Conservation (phyloP, 164 flowering plant species). For the Santalum album region DNA sequence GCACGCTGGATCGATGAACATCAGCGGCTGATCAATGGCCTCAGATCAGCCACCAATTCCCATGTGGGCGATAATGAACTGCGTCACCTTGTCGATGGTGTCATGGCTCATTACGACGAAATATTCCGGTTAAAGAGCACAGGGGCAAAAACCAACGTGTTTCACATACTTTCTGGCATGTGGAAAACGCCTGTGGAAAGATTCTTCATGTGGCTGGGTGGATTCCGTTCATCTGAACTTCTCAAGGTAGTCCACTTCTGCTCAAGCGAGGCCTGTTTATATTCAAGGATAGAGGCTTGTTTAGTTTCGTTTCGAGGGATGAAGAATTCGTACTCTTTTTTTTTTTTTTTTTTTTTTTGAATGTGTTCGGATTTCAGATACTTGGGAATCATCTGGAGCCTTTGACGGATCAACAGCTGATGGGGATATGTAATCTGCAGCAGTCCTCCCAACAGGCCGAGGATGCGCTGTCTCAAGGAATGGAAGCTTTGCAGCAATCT, state of each 20-base stretch:
- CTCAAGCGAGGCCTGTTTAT: too few species aligned
- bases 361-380: conserved; percentile 32
- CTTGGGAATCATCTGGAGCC: conserved; percentile 76
- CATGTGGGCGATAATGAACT: conserved; percentile 57
- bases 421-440: conserved; percentile 78
- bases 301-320: neutral
- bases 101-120: conserved; percentile 74
- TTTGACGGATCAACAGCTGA: conserved; percentile 74
- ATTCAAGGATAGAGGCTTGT: too few species aligned
- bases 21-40: conserved; percentile 59
- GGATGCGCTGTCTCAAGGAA: conserved; percentile 89
- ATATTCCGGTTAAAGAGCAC: conserved; percentile 55
- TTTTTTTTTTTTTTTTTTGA: neutral
- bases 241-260: conserved; percentile 48
- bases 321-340: neutral
- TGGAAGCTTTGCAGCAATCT: conserved; percentile 91
- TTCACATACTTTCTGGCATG: conserved; percentile 92
- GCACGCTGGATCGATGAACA: conserved; percentile 88
- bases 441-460: conserved; percentile 88
- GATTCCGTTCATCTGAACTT: conserved; percentile 82
- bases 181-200: conserved; percentile 91
- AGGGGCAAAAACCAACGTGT: conserved; percentile 69
- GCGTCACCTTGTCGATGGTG: conserved; percentile 53
- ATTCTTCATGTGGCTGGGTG: conserved; percentile 95
- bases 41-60: conserved; percentile 63